Percentiles rank a stretch among this genome's conserved stretches.
phyloP scores from a whole-genome alignment of 345 rosid species.

The Salix arbutifolia region DNA sequence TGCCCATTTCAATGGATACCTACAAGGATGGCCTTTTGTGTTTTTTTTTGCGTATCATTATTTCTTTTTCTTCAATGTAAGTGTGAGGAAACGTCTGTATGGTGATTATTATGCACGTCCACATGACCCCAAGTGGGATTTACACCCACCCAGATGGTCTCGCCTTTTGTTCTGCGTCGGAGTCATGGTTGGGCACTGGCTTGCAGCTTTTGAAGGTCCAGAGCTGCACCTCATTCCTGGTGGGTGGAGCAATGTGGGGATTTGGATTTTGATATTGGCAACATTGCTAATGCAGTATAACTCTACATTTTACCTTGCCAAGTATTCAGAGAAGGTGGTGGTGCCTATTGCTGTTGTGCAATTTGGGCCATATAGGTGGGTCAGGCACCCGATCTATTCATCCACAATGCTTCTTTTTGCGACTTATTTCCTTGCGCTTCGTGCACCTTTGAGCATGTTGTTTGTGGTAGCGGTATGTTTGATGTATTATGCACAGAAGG shows the following conservation, averaged over 20 bases:
- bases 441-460: constrained; percentile 68
- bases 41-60: constrained; percentile 84
- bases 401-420: constrained; percentile 69
- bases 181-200: constrained; percentile 65
- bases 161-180: constrained; percentile 58
- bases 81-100: constrained; percentile 66
- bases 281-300: constrained; percentile 70
- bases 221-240: constrained; percentile 73
- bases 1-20: constrained; percentile 74
- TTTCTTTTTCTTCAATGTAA: constrained; percentile 84
- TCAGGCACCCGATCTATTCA: constrained; percentile 71
- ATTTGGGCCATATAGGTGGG: constrained; percentile 89
- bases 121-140: constrained; percentile 82
- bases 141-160: constrained; percentile 49
- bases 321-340: constrained; percentile 75
- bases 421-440: constrained; percentile 56
- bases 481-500: constrained; percentile 67
- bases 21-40: constrained; percentile 85
- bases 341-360: constrained; percentile 81
- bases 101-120: constrained; percentile 65
- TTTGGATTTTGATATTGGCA: constrained; percentile 63
- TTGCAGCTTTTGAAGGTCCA: constrained; percentile 87
- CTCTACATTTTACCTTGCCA: constrained; percentile 75
- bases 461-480: constrained; percentile 59
- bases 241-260: constrained; percentile 61